Conservation (phyloP, 1,284 basidiomycete genomes). For the Pseudozyma tsukubaensis region DNA sequence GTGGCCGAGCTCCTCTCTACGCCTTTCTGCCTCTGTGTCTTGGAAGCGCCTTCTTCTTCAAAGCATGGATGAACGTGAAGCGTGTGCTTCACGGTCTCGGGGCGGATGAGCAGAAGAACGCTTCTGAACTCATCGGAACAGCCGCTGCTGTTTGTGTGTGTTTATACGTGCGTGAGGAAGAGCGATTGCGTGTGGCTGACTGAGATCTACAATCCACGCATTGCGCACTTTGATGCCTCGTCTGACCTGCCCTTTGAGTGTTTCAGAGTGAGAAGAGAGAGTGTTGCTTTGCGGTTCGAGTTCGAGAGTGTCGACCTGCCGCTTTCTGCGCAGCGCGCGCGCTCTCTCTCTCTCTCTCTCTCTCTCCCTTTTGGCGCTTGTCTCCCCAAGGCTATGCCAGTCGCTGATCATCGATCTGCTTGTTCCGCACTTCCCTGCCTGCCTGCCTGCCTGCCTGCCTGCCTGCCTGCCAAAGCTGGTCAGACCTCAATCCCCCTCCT, state of each 20-base stretch:
- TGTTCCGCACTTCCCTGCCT: too few species aligned
- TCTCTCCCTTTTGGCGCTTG: too few species aligned
- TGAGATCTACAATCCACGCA: background rate
- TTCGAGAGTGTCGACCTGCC: too few species aligned
- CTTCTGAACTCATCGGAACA: background rate
- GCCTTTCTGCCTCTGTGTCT: background rate
- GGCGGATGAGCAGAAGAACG: background rate
- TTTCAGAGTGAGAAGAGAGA: background rate
- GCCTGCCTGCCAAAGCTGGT: too few species aligned
- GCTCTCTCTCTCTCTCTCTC: too few species aligned
- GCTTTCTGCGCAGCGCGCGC: too few species aligned
- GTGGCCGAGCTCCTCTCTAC: constrained; percentile 8
- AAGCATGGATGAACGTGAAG: background rate
- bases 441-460: too few species aligned
- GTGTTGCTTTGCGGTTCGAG: too few species aligned
- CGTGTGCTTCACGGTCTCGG: background rate
- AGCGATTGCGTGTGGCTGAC: background rate
- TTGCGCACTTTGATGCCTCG: background rate
- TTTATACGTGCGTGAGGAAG: too few species aligned
- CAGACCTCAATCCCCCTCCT: background rate
- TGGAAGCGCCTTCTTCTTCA: background rate
- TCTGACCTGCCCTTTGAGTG: constrained; percentile 6
- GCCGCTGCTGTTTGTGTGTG: too few species aligned
- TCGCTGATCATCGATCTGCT: too few species aligned
- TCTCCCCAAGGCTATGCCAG: too few species aligned